Base-by-base conservation (phyloP, 1,284 basidiomycete species). In the Cryptococcus sp. region DNA sequence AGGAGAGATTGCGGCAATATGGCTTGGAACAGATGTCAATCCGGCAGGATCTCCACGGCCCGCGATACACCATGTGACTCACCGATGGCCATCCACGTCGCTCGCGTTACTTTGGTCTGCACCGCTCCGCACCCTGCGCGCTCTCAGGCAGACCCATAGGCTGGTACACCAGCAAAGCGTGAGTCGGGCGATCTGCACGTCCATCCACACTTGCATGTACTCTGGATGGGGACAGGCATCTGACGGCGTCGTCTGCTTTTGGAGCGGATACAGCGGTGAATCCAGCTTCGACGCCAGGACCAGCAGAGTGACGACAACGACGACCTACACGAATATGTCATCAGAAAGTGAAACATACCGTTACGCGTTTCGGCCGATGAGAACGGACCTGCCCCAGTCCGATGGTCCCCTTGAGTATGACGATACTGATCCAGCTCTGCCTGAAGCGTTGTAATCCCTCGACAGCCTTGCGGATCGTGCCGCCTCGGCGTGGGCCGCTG, bases 191-290 rank as follows among this genome's bases (percentile, higher is more conserved):
- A 65, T 54, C 46, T 65, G 65, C 11, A 66, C 64, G 17, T 45
- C 62, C 60, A 72, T 69, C 72, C 72, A 73, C 2, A 62, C 57
- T 55, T 66, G 61, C 55, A 68, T 68, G 6, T 67, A 52, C n/a
- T 62, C 23, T 7, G 72, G 69, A 10, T 52, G 57, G 6, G 63
- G 61, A 52, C 72, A 73, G 15, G 58, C 54, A 7, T 58, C 46
- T 0, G 66, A 63, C 0, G 67, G 62, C 20, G 19, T 15, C 4
- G 50, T 42, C 52, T 74, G 72, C 22, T 55, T 63, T 1, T 43
- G 47, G n/a, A 39, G 23, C 3, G 60, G 55, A 30, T 63, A 62
- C 7, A 65, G 49, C 5, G 64, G 67, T n/a, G 66, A 67, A 15
- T 49, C 40, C 10, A 68, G 52, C 10, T 45, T 50, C 0, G 63